These are phyloP conservation scores for Backusella luteola DNA, from an alignment of 192 early-diverging fungal genomes.

Conservation along the genomic window DNA sequence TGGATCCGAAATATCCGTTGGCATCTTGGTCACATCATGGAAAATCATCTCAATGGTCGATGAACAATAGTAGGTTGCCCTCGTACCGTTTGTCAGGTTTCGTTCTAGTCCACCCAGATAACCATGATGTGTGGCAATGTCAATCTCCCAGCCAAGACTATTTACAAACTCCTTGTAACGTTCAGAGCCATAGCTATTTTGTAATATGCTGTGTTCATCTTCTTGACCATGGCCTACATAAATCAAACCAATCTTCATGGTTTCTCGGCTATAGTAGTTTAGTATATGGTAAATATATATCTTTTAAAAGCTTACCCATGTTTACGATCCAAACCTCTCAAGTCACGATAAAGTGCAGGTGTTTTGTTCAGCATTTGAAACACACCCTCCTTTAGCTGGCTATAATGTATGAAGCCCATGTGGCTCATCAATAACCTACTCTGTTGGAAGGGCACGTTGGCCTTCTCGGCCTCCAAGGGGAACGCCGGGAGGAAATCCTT, in stretches of 20 bases:
- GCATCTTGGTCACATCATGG: constrained; percentile 89
- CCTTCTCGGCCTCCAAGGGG: constrained; percentile 49
- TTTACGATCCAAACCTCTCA: constrained; percentile 78
- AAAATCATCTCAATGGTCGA: constrained; percentile 88
- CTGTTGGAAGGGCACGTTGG: constrained; percentile 55
- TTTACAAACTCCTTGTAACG: constrained; percentile 84
- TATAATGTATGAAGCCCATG: constrained; percentile 72
- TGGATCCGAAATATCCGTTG: constrained; percentile 71
- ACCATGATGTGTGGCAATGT: constrained; percentile 79
- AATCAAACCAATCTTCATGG: constrained; percentile 85
- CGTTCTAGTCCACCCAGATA: constrained; percentile 86
- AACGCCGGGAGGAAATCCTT: constrained; percentile 52
- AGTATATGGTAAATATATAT: neutral
- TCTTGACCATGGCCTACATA: constrained; percentile 94
- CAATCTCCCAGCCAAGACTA: constrained; percentile 92
- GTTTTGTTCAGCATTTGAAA: constrained; percentile 70
- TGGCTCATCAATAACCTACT: constrained; percentile 75
- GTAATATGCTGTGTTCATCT: constrained; percentile 82
- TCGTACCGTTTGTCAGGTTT: constrained; percentile 72
- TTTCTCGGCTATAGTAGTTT: constrained; percentile 62
- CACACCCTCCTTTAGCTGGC: constrained; percentile 65
- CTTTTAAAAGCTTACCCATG: constrained; percentile 51
- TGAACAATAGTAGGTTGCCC: constrained; percentile 81
- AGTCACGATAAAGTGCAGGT: constrained; percentile 63
- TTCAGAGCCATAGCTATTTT: constrained; percentile 68